A percentile compares a stretch with the other conserved stretches of the same genome.
Conservation (phyloP, 164 flowering plant genomes). For the Buxus sempervirens region DNA sequence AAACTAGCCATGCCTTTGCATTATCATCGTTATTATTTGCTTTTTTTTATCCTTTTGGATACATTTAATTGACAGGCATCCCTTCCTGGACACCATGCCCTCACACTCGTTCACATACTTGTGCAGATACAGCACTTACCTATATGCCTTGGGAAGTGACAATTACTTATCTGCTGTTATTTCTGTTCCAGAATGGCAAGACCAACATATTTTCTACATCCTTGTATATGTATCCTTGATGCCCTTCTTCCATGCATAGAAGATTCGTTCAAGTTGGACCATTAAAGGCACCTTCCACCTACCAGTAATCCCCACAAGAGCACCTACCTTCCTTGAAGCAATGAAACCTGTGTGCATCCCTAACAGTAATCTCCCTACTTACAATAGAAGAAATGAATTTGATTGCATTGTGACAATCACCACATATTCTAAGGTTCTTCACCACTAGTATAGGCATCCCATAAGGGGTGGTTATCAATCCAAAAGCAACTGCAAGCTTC, state of each 20-base stretch:
- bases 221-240: no score
- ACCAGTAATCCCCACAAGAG: slow-evolving; percentile 88
- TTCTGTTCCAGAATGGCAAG: no score
- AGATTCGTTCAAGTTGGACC: no score
- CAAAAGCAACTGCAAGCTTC: slow-evolving; percentile 83
- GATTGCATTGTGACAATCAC: slow-evolving; percentile 80
- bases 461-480: slow-evolving; percentile 51
- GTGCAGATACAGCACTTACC: no score
- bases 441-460: slow-evolving; percentile 59
- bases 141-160: no score
- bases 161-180: no score
- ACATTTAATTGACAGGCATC: neutral
- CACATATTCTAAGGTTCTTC: slow-evolving; percentile 78
- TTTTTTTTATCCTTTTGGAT: no score
- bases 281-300: slow-evolving; percentile 12
- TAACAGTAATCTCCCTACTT: slow-evolving; percentile 66
- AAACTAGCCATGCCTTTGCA: neutral
- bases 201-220: no score
- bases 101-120: no score
- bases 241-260: no score
- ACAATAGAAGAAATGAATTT: slow-evolving; percentile 58
- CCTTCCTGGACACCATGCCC: no score
- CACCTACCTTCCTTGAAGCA: slow-evolving; percentile 70
- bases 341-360: slow-evolving; percentile 76
- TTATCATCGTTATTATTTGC: no score